Conservation (phyloP, 2,329 filamentous ascomycete species). For the Monosporascus sp. region DNA sequence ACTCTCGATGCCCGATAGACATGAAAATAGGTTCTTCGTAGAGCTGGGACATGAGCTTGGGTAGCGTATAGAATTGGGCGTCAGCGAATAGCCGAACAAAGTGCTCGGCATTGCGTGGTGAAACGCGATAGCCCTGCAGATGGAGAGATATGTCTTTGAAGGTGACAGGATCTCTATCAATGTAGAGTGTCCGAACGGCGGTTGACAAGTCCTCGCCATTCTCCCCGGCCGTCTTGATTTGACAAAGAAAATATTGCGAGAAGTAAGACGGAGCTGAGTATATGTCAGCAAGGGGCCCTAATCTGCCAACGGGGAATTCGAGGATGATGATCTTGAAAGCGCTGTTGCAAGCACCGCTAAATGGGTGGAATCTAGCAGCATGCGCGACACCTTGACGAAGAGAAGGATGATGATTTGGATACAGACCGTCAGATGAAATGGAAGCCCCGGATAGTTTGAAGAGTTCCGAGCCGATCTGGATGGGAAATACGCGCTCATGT, state of each 20-base stretch:
- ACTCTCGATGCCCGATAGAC: constrained; percentile 79
- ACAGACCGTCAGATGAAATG: constrained; percentile 66
- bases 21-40: constrained; percentile 92
- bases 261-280: constrained; percentile 85
- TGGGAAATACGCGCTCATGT: constrained; percentile 68
- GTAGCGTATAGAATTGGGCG: constrained; percentile 89
- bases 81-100: constrained; percentile 93
- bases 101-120: constrained; percentile 74
- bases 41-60: constrained; percentile 82
- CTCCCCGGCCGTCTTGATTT: constrained; percentile 61
- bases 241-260: constrained; percentile 86
- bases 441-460: constrained; percentile 72
- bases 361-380: not conserved
- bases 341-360: not conserved
- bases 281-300: constrained; percentile 14
- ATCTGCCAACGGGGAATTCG: constrained; percentile 1
- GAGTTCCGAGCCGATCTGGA: constrained; percentile 67
- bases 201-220: constrained; percentile 46
- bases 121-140: constrained; percentile 86
- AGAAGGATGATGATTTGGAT: constrained; percentile 2
- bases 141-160: constrained; percentile 88
- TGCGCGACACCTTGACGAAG: constrained; percentile 8
- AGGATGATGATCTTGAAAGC: not conserved
- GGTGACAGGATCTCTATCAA: constrained; percentile 85
- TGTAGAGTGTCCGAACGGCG: constrained; percentile 77